Percentiles rank a stretch among this genome's conserved stretches.
phyloP scores from a whole-genome alignment of 495 filamentous ascomycete species.

The Staphylotrichum tortipilum region DNA sequence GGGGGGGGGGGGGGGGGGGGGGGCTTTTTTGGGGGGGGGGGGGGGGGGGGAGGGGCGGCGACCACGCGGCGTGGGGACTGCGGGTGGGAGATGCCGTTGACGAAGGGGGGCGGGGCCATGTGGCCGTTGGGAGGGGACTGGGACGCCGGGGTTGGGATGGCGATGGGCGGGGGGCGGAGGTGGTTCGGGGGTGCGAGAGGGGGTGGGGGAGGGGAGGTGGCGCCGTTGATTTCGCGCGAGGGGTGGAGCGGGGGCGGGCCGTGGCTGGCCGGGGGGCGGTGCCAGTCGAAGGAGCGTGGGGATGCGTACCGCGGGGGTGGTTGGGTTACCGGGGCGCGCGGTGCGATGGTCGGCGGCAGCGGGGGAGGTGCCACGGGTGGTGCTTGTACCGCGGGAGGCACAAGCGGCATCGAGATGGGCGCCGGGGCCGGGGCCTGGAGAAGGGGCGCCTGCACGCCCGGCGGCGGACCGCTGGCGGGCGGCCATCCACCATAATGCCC shows the following conservation, averaged over 20 bases:
- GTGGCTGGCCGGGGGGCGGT: slow-evolving; percentile 25
- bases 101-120: slow-evolving; percentile 28
- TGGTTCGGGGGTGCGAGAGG: slow-evolving; percentile 35
- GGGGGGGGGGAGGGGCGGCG: slow-evolving; percentile 22
- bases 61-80: slow-evolving; percentile 32
- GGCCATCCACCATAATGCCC: slow-evolving; percentile 16
- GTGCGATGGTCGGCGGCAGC: slow-evolving; percentile 18
- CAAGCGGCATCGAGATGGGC: slow-evolving; percentile 31
- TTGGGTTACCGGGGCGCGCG: slow-evolving; percentile 23
- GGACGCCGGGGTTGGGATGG: slow-evolving; percentile 25
- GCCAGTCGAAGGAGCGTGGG: slow-evolving; percentile 29
- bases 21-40: slow-evolving; percentile 29
- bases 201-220: slow-evolving; percentile 28
- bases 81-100: slow-evolving; percentile 33
- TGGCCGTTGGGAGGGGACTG: slow-evolving; percentile 33
- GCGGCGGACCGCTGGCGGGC: slow-evolving; percentile 6
- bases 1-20: slow-evolving; percentile 13
- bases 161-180: slow-evolving; percentile 34
- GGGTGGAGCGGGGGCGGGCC: slow-evolving; percentile 28
- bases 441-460: slow-evolving; percentile 6
- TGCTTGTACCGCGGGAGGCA: slow-evolving; percentile 31
- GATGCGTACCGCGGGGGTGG: slow-evolving; percentile 18
- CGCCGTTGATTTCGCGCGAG: slow-evolving; percentile 34
- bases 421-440: slow-evolving; percentile 31
- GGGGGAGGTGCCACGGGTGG: slow-evolving; percentile 17